phyloP scores from a whole-genome alignment of 2,329 filamentous ascomycete species.

The Aureobasidium melanogenum region DNA sequence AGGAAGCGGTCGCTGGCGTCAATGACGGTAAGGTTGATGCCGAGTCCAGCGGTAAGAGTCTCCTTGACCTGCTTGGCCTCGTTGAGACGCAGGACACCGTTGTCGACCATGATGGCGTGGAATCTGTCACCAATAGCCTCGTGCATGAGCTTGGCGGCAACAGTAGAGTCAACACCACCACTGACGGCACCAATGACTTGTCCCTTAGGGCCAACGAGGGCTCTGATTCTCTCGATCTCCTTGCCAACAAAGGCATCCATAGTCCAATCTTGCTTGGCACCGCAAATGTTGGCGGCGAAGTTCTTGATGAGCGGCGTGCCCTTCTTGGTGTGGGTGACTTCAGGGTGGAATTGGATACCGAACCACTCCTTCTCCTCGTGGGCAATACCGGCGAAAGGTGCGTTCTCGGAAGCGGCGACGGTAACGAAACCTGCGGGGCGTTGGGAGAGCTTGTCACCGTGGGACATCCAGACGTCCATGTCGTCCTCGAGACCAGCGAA shows the following conservation, averaged over 20 bases:
- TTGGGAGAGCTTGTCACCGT: slow-evolving; percentile 73
- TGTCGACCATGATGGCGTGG: slow-evolving; percentile 78
- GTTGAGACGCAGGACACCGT: slow-evolving; percentile 74
- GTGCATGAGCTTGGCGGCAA: slow-evolving; percentile 77
- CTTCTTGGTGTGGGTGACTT: slow-evolving; percentile 63
- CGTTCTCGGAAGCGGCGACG: slow-evolving; percentile 67
- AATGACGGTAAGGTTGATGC: slow-evolving; percentile 83
- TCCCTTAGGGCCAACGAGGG: slow-evolving; percentile 69
- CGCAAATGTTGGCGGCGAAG: slow-evolving; percentile 77
- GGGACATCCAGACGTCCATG: slow-evolving; percentile 75
- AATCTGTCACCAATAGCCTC: slow-evolving; percentile 81
- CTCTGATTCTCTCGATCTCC: slow-evolving; percentile 71
- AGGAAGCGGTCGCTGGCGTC: slow-evolving; percentile 74
- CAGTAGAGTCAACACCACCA: slow-evolving; percentile 84
- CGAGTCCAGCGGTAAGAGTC: slow-evolving; percentile 67
- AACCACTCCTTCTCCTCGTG: slow-evolving; percentile 63
- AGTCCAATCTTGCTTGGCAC: slow-evolving; percentile 66
- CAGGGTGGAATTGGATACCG: slow-evolving; percentile 84
- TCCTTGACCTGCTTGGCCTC: slow-evolving; percentile 77
- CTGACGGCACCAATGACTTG: slow-evolving; percentile 75
- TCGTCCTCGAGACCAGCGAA: slow-evolving; percentile 67
- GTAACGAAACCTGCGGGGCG: slow-evolving; percentile 65
- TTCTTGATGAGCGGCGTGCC: slow-evolving; percentile 68
- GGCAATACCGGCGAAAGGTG: slow-evolving; percentile 71
- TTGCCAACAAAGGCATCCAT: slow-evolving; percentile 77